A percentile compares a stretch with the other conserved stretches of the same genome.
Evolutionary conservation across 345 rosid genomes (phyloP).

Genomic region (Syzygium oleosum): DNA sequence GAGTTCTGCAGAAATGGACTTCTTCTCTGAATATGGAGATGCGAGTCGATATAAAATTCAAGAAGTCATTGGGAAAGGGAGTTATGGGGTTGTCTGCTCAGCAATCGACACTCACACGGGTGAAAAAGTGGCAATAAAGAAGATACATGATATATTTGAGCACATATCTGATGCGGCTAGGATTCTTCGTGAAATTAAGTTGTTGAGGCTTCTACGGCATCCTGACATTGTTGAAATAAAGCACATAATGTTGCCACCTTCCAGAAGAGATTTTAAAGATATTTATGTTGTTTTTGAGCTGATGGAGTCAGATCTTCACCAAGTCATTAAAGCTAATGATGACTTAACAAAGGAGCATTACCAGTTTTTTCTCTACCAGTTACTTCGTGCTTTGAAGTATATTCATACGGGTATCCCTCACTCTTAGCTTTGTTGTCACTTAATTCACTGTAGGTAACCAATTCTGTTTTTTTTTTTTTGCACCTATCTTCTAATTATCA

Average conservation of each 20-base stretch:
- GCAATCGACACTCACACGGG: conserved; percentile 80
- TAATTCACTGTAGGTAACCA: not conserved
- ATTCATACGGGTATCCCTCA: conserved; percentile 68
- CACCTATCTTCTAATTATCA: not conserved
- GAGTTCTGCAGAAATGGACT: conserved; percentile 75
- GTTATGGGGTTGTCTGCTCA: conserved; percentile 92
- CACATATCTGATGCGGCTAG: conserved; percentile 91
- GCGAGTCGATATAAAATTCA: conserved; percentile 74
- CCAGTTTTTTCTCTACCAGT: conserved; percentile 91
- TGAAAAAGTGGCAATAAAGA: conserved; percentile 88
- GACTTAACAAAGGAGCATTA: conserved; percentile 92
- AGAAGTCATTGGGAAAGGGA: conserved; percentile 93
- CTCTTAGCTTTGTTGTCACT: not conserved
- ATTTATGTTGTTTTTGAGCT: conserved; percentile 96
- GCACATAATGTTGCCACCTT: conserved; percentile 95
- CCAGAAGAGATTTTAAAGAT: conserved; percentile 86
- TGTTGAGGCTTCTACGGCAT: conserved; percentile 76
- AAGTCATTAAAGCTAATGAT: conserved; percentile 94
- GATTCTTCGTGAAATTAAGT: conserved; percentile 85
- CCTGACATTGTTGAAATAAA: conserved; percentile 94
- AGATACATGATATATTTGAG: conserved; percentile 83
- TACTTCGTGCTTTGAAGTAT: conserved; percentile 86
- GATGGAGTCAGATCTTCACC: conserved; percentile 96
- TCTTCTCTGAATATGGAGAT: conserved; percentile 92
- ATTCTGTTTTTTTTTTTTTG: not conserved